Evolutionary conservation across 306 rosid genomes (phyloP).

Genomic region (Sesbania bispinosa): DNA sequence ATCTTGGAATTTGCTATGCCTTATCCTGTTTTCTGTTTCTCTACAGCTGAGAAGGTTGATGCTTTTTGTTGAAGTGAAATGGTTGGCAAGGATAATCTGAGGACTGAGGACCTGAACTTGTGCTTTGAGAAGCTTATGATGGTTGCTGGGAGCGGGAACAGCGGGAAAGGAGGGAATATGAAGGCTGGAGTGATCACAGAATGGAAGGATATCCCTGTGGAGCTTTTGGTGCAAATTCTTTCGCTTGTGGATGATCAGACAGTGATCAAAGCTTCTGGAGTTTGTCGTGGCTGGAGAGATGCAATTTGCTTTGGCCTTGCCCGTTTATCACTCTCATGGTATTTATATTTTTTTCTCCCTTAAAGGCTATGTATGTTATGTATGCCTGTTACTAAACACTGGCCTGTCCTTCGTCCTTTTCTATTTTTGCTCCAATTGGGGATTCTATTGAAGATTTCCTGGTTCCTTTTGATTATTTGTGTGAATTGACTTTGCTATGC

Average conservation of each 20-base stretch:
- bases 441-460: background rate
- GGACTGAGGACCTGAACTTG: slow-evolving; percentile 65
- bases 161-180: slow-evolving; percentile 49
- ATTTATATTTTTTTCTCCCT: slow-evolving; percentile 6
- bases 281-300: slow-evolving; percentile 98
- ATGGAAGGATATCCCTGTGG: slow-evolving; percentile 97
- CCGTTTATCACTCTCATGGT: slow-evolving; percentile 90
- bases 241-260: slow-evolving; percentile 74
- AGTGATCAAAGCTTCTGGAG: slow-evolving; percentile 67
- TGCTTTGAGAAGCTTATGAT: slow-evolving; percentile 86
- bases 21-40: slow-evolving; percentile 9
- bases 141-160: slow-evolving; percentile 40
- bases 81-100: slow-evolving; percentile 59
- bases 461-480: background rate
- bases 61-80: slow-evolving; percentile 36
- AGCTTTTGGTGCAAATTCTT: slow-evolving; percentile 80
- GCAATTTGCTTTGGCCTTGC: slow-evolving; percentile 68
- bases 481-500: slow-evolving; percentile 11
- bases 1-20: slow-evolving; percentile 21
- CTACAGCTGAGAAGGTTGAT: slow-evolving; percentile 5
- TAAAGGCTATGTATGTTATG: background rate
- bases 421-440: background rate
- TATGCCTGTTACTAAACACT: no score
- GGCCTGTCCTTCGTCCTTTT: no score
- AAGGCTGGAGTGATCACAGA: slow-evolving; percentile 52